Percentiles rank a stretch among this genome's conserved stretches.
Evolutionary conservation across 257 asterid genomes (phyloP).

Genomic region (Misopates orontium): DNA sequence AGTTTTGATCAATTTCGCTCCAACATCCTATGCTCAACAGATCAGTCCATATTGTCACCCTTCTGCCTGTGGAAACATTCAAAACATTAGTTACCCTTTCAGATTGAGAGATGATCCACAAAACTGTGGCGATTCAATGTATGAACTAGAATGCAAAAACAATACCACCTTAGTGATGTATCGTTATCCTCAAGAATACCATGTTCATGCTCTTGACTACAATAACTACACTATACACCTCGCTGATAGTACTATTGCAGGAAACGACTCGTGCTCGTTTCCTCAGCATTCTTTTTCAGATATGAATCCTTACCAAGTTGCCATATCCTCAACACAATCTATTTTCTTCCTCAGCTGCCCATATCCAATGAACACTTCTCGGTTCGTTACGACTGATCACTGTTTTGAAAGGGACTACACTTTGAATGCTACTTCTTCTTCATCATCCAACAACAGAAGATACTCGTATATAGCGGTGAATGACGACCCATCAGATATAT

Average conservation of each 20-base stretch:
- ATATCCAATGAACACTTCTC: conserved; percentile 4
- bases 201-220: conserved; percentile 28
- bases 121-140: neutral
- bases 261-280: conserved; percentile 26
- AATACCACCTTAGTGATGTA: conserved; percentile 13
- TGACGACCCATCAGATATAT: conserved; percentile 3
- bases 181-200: conserved; percentile 2
- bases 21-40: neutral
- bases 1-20: neutral
- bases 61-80: conserved; percentile 36
- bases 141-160: conserved; percentile 32
- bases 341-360: conserved; percentile 31
- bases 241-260: conserved; percentile 16
- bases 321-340: neutral
- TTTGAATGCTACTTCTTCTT: neutral
- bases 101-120: conserved; percentile 29
- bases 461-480: conserved; percentile 19
- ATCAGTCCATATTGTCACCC: neutral
- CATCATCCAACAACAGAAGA: neutral
- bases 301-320: neutral
- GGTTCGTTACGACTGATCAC: neutral
- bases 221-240: conserved; percentile 24
- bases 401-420: neutral
- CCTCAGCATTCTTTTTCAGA: neutral
- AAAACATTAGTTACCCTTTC: conserved; percentile 35